These are phyloP conservation scores for Moesziomyces globuligerus DNA, from an alignment of 1,284 basidiomycete genomes.

Conservation along the genomic window DNA sequence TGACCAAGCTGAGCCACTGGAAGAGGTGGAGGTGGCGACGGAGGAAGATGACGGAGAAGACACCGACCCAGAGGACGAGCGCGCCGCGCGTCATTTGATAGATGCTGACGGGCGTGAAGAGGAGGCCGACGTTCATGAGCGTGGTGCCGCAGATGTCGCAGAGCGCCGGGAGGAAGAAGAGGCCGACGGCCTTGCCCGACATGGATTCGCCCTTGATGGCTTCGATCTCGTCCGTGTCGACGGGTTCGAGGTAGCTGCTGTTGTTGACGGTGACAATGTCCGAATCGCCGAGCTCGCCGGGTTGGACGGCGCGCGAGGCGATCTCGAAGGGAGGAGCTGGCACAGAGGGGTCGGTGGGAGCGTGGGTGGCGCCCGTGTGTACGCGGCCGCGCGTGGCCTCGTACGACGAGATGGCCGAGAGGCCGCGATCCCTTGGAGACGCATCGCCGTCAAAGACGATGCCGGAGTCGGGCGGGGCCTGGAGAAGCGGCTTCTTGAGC, in stretches of 20 bases:
- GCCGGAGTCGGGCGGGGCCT: constrained; percentile 40
- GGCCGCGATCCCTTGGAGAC: constrained; percentile 16
- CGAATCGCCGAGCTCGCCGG: constrained; percentile 36
- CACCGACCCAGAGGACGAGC: constrained; percentile 93
- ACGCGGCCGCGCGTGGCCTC: constrained; percentile 40
- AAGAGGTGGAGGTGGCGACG: constrained; percentile 68
- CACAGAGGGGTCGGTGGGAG: constrained; percentile 33
- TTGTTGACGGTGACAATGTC: constrained; percentile 29
- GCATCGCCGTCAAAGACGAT: constrained; percentile 35
- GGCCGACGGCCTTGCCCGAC: constrained; percentile 65
- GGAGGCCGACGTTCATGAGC: constrained; percentile 92
- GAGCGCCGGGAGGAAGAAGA: constrained; percentile 82
- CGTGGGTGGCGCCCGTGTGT: constrained; percentile 43
- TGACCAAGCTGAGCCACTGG: constrained; percentile 85
- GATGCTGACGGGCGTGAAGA: constrained; percentile 95
- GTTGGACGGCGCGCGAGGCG: constrained; percentile 35
- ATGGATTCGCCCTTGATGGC: constrained; percentile 39
- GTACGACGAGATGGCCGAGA: constrained; percentile 33
- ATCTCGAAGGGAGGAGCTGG: constrained; percentile 47
- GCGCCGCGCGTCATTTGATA: constrained; percentile 97
- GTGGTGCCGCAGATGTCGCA: constrained; percentile 90
- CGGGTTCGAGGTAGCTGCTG: constrained; percentile 35
- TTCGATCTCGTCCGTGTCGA: constrained; percentile 27
- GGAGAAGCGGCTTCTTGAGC: constrained; percentile 45
- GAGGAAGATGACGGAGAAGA: constrained; percentile 91